Evolutionary conservation across 257 asterid genomes (phyloP).

Genomic region (Solanum piurae): DNA sequence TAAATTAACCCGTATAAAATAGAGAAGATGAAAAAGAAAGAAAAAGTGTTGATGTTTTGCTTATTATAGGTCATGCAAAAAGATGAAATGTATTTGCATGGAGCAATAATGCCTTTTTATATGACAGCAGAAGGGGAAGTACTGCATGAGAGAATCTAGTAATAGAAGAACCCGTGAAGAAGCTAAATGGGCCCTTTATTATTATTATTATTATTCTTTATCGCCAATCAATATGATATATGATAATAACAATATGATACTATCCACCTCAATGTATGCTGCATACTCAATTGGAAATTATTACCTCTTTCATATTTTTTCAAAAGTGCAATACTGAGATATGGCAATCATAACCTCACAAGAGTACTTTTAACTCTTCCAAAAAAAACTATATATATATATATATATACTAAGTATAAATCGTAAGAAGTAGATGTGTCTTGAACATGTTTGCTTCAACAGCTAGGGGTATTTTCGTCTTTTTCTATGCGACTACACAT

Average conservation of each 20-base stretch:
- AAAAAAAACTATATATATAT: neutral
- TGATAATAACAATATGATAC: neutral
- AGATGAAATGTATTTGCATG: neutral
- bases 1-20: neutral
- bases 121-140: neutral
- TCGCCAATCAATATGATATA: neutral
- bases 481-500: too few species aligned
- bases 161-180: constrained; percentile 25
- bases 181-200: constrained; percentile 6
- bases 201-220: neutral
- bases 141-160: constrained; percentile 16
- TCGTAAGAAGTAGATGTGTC: too few species aligned
- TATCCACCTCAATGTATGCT: neutral
- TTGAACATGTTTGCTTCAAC: neutral
- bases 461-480: too few species aligned
- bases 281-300: neutral
- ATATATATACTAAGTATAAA: too few species aligned
- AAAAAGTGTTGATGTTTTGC: neutral
- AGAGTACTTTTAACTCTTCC: neutral
- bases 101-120: neutral
- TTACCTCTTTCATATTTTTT: neutral
- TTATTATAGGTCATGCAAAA: neutral
- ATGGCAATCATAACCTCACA: neutral
- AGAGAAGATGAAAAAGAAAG: neutral
- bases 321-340: neutral